phyloP scores from a whole-genome alignment of 768 basidiomycete genomes.

The Clathrus columnatus region DNA sequence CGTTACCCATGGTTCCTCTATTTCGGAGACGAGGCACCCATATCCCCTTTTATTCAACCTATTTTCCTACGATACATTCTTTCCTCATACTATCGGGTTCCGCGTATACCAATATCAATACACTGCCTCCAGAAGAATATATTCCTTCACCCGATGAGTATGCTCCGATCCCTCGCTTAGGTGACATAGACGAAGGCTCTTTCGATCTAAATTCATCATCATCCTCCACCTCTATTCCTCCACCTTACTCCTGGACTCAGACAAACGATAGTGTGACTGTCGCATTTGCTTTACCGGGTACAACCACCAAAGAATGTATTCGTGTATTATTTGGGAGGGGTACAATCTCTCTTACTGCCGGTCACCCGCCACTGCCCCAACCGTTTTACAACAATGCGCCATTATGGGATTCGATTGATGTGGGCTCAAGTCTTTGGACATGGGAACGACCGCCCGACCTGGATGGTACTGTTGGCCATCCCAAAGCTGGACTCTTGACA shows the following conservation, averaged over 20 bases:
- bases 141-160: slow-evolving; percentile 60
- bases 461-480: slow-evolving; percentile 25
- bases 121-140: slow-evolving; percentile 29
- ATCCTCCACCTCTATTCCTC: slow-evolving; percentile 34
- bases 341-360: slow-evolving; percentile 45
- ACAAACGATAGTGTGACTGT: slow-evolving; percentile 75
- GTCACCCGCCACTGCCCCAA: slow-evolving; percentile 22
- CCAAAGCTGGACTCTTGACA: slow-evolving; percentile 50
- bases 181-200: slow-evolving; percentile 18
- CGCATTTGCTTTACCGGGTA: slow-evolving; percentile 73
- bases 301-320: slow-evolving; percentile 53
- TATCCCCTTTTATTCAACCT: slow-evolving; percentile 54
- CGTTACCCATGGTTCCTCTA: slow-evolving; percentile 37
- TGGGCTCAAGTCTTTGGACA: slow-evolving; percentile 85
- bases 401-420: slow-evolving; percentile 74
- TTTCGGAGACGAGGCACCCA: slow-evolving; percentile 66
- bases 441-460: slow-evolving; percentile 72
- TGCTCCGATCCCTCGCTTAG: slow-evolving; percentile 55
- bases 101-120: slow-evolving; percentile 37
- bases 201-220: slow-evolving; percentile 30
- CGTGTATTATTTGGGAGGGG: slow-evolving; percentile 56
- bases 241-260: slow-evolving; percentile 92
- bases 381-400: slow-evolving; percentile 54
- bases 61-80: slow-evolving; percentile 34
- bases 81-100: slow-evolving; percentile 55